Conservation (phyloP, 257 asterid genomes). For the Solanum corneliomulleri region DNA sequence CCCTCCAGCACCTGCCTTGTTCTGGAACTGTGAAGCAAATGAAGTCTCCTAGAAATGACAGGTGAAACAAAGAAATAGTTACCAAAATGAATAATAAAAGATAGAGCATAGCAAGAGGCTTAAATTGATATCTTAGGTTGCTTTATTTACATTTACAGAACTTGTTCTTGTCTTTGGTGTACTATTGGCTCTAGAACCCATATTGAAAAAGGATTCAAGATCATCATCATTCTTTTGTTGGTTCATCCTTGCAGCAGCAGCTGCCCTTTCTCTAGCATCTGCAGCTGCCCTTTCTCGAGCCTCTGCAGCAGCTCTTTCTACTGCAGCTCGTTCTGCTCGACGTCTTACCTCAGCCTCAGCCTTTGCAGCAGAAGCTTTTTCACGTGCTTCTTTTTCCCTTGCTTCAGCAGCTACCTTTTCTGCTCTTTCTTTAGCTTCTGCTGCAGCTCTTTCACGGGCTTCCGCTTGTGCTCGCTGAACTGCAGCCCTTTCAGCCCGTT, state of each 20-base stretch:
- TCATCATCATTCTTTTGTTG: constrained; percentile 77
- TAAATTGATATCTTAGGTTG: not conserved
- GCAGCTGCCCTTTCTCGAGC: constrained; percentile 74
- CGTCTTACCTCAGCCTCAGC: constrained; percentile 73
- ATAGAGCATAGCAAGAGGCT: not conserved
- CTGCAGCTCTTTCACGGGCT: constrained; percentile 97
- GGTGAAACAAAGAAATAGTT: constrained; percentile 1
- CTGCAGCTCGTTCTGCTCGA: constrained; percentile 86
- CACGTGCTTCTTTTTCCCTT: constrained; percentile 63
- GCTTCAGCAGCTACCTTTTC: constrained; percentile 84
- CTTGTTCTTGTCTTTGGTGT: constrained; percentile 70
- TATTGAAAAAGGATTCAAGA: constrained; percentile 76
- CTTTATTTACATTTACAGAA: constrained; percentile 40
- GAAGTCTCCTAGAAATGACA: constrained; percentile 53
- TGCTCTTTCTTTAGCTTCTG: constrained; percentile 81
- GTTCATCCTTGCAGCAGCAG: constrained; percentile 60
- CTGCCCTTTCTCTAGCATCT: constrained; percentile 73
- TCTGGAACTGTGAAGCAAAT: constrained; percentile 57
- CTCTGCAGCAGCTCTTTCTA: constrained; percentile 83
- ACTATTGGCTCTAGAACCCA: constrained; percentile 75
- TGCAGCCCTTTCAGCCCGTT: constrained; percentile 80
- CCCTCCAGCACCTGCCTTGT: constrained; percentile 52
- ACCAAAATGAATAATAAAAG: not conserved
- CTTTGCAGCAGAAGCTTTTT: constrained; percentile 52
- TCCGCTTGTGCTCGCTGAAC: constrained; percentile 92